phyloP scores from a whole-genome alignment of 2,329 filamentous ascomycete genomes.

The Botrytis hyacinthi region DNA sequence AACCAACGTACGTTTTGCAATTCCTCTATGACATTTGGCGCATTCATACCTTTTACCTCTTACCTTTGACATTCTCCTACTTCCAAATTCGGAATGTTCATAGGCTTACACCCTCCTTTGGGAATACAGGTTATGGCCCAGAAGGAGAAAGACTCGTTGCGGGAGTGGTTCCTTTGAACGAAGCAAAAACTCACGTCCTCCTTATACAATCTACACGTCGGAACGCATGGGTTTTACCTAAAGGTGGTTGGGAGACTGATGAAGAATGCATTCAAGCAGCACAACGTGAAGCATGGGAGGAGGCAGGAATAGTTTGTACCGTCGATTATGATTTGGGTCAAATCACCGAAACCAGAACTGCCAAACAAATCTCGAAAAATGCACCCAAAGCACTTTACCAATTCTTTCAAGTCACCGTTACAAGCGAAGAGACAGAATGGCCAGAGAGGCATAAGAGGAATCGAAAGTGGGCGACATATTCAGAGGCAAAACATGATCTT shows the following conservation, averaged over 20 bases:
- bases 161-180: constrained; percentile 84
- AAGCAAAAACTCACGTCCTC: constrained; percentile 83
- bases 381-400: constrained; percentile 65
- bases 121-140: constrained; percentile 74
- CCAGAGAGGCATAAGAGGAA: constrained; percentile 90
- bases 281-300: constrained; percentile 92
- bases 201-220: constrained; percentile 90
- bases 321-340: constrained; percentile 83
- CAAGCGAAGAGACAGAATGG: constrained; percentile 82
- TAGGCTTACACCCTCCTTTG: constrained; percentile 35
- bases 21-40: constrained; percentile 13
- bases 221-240: constrained; percentile 94
- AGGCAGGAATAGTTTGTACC: constrained; percentile 85
- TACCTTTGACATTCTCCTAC: background rate
- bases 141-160: constrained; percentile 94
- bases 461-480: constrained; percentile 85
- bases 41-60: background rate
- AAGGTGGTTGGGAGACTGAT: constrained; percentile 96
- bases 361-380: constrained; percentile 68
- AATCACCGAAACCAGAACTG: constrained; percentile 79
- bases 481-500: constrained; percentile 75
- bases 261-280: constrained; percentile 85
- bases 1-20: constrained; percentile 71
- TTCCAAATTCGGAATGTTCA: constrained; percentile 20
- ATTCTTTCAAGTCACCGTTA: constrained; percentile 86